Evolutionary conservation across 331 rosid genomes (phyloP), one percentile per base, ranked within the genome.

Genomic region (Telfairia occidentalis): DNA sequence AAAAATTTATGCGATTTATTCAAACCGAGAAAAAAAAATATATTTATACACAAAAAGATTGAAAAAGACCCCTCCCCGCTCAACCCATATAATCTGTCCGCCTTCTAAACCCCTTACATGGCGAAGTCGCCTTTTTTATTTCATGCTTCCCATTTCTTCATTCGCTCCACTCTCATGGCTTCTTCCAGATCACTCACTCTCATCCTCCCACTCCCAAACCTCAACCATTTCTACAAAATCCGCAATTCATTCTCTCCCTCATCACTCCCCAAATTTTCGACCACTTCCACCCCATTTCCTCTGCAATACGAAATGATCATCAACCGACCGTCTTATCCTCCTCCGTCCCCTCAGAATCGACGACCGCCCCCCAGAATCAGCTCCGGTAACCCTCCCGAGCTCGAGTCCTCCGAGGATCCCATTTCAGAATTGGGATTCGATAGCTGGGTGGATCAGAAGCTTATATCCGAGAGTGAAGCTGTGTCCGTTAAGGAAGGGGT

Each of bases 291-390:
- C 6, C 89, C 78, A 0, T 94, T 81, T 78, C 98, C 98, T 2
- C 98, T 94, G 34, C 97, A 94, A 7, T 94, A 94, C 82, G 97
- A 94, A 24, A 55, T 91, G 75, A 89, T 91, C 54, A 77, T 94
- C 84, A 86, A 73, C 78, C 96, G 89, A 71, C 97, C 96, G 1
- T 74, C 84, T 7, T 83, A 86, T 57, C 76, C 96, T 53, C 77
- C 92, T 19, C 72, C 80, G 7, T 78, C 76, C 50, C 79, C 82
- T 45, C 82, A 78, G 57, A 16, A 69, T 54, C 86, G 65, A 78
- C 85, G 80, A 12, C 81, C 75, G 59, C 82, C 86, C 72, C 58
- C 83, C 70, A 83, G 90, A 74, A 58, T 45, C 13, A 76, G 76
- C 67, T 63, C 85, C 1, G 81, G 66, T 3, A 6, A 70, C 81